Evolutionary conservation across 345 rosid genomes (phyloP).

Genomic region (Dipteronia sinensis): DNA sequence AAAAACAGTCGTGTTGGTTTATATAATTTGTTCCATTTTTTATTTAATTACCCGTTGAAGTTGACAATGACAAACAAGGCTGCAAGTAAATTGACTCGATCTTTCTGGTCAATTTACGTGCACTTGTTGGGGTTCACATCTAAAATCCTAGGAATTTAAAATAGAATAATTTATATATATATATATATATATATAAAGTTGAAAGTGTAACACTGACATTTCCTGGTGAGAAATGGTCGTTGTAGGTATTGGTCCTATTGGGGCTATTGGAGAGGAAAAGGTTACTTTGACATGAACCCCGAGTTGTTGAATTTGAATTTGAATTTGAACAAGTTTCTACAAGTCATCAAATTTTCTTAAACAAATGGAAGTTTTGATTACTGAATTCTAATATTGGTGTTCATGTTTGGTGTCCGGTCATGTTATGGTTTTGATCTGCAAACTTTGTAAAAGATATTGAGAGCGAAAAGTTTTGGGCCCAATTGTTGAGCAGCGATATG

Average conservation of each 20-base stretch:
- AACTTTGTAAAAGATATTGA: too few species aligned
- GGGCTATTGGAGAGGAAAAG: neutral
- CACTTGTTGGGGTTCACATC: neutral
- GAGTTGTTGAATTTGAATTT: neutral
- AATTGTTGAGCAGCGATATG: neutral
- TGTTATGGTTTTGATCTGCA: too few species aligned
- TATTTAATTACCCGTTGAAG: neutral
- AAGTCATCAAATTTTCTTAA: neutral
- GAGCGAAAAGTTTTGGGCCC: neutral
- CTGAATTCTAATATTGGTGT: neutral
- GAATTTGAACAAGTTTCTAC: neutral
- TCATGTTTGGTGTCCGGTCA: too few species aligned
- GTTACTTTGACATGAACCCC: neutral
- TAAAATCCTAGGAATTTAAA: too few species aligned
- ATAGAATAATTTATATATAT: neutral
- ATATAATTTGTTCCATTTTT: neutral
- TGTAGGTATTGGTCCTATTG: neutral
- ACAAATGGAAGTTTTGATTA: neutral
- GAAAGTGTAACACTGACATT: neutral
- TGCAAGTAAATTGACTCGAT: neutral
- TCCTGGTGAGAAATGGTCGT: neutral
- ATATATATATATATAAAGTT: neutral
- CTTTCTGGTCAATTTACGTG: neutral
- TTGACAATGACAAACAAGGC: neutral
- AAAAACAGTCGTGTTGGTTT: neutral